Evolutionary conservation across 1,284 basidiomycete genomes (phyloP).

Genomic region (Anthracocystis setariae): DNA sequence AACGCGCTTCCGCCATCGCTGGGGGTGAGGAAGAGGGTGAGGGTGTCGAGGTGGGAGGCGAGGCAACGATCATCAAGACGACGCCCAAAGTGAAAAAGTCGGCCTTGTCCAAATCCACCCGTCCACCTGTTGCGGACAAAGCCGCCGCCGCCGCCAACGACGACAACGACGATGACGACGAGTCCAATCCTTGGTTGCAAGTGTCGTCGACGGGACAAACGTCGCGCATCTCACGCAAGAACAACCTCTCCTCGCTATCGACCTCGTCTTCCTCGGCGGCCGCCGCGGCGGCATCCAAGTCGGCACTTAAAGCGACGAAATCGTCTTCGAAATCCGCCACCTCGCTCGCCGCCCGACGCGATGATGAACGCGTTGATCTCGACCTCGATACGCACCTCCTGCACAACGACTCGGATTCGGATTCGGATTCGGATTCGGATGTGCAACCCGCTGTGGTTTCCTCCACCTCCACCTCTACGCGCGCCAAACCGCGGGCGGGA

Average conservation of each 20-base stretch:
- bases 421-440: conserved; percentile 21
- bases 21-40: not conserved
- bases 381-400: conserved; percentile 13
- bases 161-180: conserved; percentile 14
- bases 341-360: conserved; percentile 17
- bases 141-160: not conserved
- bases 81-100: conserved; percentile 1
- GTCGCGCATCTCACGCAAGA: conserved; percentile 42
- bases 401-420: conserved; percentile 1
- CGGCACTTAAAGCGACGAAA: conserved; percentile 37
- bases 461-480: not conserved
- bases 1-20: not conserved
- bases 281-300: conserved; percentile 25
- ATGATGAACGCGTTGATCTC: conserved; percentile 24
- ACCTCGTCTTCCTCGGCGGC: conserved; percentile 17
- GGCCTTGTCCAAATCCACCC: conserved; percentile 1
- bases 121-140: too few species aligned
- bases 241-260: conserved; percentile 30
- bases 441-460: too few species aligned
- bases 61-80: conserved; percentile 10
- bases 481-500: not conserved
- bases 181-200: conserved; percentile 51
- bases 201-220: conserved; percentile 6
- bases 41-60: conserved; percentile 19
- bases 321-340: conserved; percentile 44